Conservation (phyloP, 2,329 filamentous ascomycete species). For the Aspergillus clavatus region DNA sequence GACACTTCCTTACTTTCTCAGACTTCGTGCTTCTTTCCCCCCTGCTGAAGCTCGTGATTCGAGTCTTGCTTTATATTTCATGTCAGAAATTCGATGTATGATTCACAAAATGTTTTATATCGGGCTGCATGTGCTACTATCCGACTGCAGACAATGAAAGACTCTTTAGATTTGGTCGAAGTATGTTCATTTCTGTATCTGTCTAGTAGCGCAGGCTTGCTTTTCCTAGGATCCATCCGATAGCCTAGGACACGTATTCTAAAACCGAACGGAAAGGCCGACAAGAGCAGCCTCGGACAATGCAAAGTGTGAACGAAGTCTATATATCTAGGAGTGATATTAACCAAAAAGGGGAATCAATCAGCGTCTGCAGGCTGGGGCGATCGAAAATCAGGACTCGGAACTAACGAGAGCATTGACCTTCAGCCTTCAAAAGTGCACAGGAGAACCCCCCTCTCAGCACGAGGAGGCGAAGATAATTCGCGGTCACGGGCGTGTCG, state of each 20-base stretch:
- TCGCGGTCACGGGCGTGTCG: no score
- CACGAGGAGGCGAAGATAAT: no score
- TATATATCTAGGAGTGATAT: constrained; percentile 2
- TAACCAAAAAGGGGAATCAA: background rate
- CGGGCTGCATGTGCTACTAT: constrained; percentile 12
- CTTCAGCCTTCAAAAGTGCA: no score
- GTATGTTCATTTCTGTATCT: constrained; percentile 20
- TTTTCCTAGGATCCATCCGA: constrained; percentile 8
- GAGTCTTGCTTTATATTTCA: constrained; percentile 16
- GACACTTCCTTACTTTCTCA: constrained; percentile 6
- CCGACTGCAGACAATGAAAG: constrained; percentile 6
- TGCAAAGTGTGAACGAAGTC: constrained; percentile 3
- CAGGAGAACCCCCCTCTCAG: no score
- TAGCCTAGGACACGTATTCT: constrained; percentile 9
- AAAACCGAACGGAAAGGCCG: constrained; percentile 4
- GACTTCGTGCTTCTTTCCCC: constrained; percentile 6
- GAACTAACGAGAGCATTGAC: no score
- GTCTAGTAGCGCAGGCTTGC: constrained; percentile 20
- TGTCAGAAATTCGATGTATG: constrained; percentile 12
- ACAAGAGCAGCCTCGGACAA: background rate
- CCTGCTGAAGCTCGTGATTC: constrained; percentile 12
- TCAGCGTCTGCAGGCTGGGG: background rate
- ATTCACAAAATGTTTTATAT: constrained; percentile 13
- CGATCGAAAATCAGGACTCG: no score
- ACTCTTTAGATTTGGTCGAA: background rate